phyloP scores from a whole-genome alignment of 2,329 filamentous ascomycete genomes.

The Hypoxylon sp. region DNA sequence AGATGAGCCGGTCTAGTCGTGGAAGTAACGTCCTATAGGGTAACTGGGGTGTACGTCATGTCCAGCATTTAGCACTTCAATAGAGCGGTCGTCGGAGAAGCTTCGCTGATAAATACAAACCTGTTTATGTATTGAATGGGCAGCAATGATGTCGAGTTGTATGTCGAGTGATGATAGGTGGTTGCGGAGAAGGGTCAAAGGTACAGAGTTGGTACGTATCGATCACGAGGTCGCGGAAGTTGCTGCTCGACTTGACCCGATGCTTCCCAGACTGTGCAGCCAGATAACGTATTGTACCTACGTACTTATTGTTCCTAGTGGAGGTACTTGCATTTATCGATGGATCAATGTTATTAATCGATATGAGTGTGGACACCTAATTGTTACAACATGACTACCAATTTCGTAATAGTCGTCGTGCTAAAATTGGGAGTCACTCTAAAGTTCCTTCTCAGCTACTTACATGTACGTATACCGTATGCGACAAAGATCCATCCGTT shows the following conservation, averaged over 20 bases:
- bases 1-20: conserved; percentile 26
- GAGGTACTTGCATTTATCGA: conserved; percentile 20
- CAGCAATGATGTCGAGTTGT: conserved; percentile 32
- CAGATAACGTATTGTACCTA: conserved; percentile 14
- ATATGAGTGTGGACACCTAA: conserved; percentile 22
- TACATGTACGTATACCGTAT: no score
- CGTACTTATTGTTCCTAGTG: background rate
- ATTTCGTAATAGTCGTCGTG: conserved; percentile 3
- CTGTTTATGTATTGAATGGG: conserved; percentile 30
- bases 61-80: background rate
- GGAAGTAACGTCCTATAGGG: conserved; percentile 23
- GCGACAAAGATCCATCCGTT: background rate
- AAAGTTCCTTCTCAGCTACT: background rate
- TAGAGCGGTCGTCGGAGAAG: background rate
- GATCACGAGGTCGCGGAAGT: conserved; percentile 44
- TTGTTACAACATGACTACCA: conserved; percentile 22
- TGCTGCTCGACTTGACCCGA: conserved; percentile 34
- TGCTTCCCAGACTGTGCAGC: background rate
- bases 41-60: conserved; percentile 25
- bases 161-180: conserved; percentile 39
- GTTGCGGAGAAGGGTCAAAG: conserved; percentile 25
- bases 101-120: conserved; percentile 13
- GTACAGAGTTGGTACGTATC: conserved; percentile 25
- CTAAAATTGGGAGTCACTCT: conserved; percentile 21
- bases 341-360: conserved; percentile 23